Conservation (phyloP, 1,139 yeast species). For the Zygosaccharomyces sapae region DNA sequence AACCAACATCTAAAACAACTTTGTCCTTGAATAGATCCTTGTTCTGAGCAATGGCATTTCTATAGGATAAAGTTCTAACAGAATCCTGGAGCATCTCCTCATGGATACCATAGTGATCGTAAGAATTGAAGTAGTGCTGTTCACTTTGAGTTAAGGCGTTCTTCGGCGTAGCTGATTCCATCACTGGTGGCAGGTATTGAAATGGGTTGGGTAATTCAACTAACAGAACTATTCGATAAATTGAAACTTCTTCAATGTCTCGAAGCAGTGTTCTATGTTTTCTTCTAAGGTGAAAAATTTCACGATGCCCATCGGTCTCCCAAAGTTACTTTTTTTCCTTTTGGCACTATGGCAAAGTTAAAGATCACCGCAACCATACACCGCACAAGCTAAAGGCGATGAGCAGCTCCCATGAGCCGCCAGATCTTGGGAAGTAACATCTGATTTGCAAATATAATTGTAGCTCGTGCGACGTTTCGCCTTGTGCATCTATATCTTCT, state of each 20-base stretch:
- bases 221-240: background rate
- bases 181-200: slow-evolving; percentile 6
- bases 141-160: slow-evolving; percentile 57
- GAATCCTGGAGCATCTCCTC: slow-evolving; percentile 98
- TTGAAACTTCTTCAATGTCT: background rate
- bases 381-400: background rate
- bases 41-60: slow-evolving; percentile 90
- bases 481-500: slow-evolving; percentile 50
- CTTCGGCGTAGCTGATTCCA: slow-evolving; percentile 42
- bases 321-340: background rate
- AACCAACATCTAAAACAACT: slow-evolving; percentile 93
- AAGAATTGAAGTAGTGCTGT: slow-evolving; percentile 90
- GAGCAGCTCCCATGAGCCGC: background rate
- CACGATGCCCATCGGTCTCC: slow-evolving; percentile 1
- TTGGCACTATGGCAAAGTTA: background rate
- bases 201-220: too few relatives aligned
- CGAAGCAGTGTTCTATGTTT: background rate
- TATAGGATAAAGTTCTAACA: slow-evolving; percentile 84
- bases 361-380: slow-evolving; percentile 4
- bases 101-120: slow-evolving; percentile 95
- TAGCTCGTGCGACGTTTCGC: background rate
- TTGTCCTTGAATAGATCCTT: slow-evolving; percentile 86
- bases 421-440: background rate
- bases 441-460: background rate
- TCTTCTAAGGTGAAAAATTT: slow-evolving; percentile 2